Conservation (phyloP, 441 rosid genomes). For the Sinapis alba region DNA sequence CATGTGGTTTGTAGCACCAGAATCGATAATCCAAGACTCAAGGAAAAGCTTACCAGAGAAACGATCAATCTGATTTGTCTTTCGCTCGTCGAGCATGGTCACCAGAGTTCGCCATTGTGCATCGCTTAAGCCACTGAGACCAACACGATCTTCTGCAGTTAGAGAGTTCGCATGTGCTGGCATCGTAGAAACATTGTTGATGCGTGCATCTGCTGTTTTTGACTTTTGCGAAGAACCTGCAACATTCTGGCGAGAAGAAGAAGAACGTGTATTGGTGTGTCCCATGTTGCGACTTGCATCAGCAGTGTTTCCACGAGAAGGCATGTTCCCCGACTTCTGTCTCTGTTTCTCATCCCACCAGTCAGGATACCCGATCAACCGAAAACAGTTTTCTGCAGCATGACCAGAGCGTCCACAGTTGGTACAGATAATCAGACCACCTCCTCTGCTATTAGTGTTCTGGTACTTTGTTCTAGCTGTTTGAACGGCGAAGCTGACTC, state of each 20-base stretch:
- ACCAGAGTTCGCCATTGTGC: neutral
- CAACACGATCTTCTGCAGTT: neutral
- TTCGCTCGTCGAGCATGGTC: neutral
- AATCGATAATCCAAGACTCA: neutral
- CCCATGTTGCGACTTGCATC: neutral
- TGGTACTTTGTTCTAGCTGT: too few relatives aligned
- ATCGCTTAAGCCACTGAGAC: neutral
- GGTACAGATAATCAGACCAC: neutral
- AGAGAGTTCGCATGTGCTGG: neutral
- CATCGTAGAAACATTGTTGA: neutral
- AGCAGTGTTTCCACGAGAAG: neutral
- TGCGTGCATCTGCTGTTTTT: too few relatives aligned
- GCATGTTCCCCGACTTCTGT: neutral
- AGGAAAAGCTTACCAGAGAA: neutral
- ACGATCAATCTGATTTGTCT: neutral
- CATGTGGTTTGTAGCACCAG: neutral
- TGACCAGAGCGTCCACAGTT: neutral
- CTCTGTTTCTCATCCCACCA: neutral
- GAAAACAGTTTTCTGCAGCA: neutral
- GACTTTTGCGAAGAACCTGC: too few relatives aligned
- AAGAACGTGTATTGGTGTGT: too few relatives aligned
- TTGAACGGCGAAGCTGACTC: too few relatives aligned
- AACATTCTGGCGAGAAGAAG: too few relatives aligned
- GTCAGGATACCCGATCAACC: neutral
- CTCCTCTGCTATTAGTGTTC: neutral